Evolutionary conservation across 169 alveolate genomes (phyloP).

Genomic region (Plasmodium malariae): DNA sequence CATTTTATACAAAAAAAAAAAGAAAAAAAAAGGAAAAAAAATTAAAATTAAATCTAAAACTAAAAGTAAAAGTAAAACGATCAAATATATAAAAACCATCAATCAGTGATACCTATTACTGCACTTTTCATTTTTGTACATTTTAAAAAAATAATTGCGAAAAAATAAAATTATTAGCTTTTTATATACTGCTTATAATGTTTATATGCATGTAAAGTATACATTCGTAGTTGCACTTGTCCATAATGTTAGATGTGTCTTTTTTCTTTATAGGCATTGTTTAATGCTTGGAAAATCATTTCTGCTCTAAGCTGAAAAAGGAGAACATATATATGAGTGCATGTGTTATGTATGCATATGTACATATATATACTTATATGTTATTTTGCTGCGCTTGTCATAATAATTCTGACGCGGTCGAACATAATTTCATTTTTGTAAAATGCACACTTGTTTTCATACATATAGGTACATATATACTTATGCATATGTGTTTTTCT

Average conservation of each 20-base stretch:
- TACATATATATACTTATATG: not conserved
- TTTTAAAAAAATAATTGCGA: slow-evolving; percentile 5
- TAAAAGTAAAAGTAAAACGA: not conserved
- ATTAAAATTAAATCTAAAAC: no score
- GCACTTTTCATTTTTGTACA: no score
- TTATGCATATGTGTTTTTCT: no score
- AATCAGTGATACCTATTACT: no score
- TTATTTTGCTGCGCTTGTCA: not conserved
- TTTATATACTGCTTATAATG: not conserved
- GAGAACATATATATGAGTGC: not conserved
- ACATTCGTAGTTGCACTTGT: not conserved
- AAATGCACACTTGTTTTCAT: no score
- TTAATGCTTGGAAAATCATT: slow-evolving; percentile 73
- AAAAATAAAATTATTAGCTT: not conserved
- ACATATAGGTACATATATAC: no score
- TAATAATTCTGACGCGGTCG: not conserved
- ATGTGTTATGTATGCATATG: not conserved
- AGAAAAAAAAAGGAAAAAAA: not conserved
- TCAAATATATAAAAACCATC: not conserved
- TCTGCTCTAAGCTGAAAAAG: slow-evolving; percentile 74
- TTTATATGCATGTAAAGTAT: no score
- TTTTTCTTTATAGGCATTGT: slow-evolving; percentile 71
- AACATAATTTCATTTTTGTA: not conserved
- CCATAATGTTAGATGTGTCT: slow-evolving; percentile 18
- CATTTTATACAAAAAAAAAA: slow-evolving; percentile 26